Base-by-base conservation (phyloP, 139 green algal species). In the Mesotaenium endlicherianum region DNA sequence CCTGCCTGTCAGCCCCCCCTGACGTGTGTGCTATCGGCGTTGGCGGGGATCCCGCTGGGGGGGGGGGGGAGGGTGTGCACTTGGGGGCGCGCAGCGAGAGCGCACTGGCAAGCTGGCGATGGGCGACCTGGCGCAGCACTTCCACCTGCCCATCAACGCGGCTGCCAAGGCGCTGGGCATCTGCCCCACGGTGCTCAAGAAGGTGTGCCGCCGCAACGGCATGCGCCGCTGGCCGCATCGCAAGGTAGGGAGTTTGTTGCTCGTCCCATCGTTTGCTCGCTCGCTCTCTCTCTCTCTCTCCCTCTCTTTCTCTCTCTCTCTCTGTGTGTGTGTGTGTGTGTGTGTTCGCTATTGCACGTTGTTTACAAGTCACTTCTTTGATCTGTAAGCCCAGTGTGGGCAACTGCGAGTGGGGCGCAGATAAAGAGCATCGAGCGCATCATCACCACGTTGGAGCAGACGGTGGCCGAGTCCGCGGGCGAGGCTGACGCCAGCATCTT, bases 111-210 rank as follows among this genome's bases (percentile, higher is more conserved):
- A 82, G 41, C 80, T 87, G n/a, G n/a, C 34, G 34, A 26, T 84
- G 72, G 49, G 17, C 2, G 81, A 88, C 67, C 60, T 88, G 3
- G 50, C 78, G 6, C n/a, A 55, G 40, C 80, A 88, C 58, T 89
- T 89, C 53, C 84, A 89, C 72, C 84, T 89, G 70, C 84, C 84
- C n/a, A 89, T 90, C 42, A 86, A 77, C 41, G 55, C 45, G 17
- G 84, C 84, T 41, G 83, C 83, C 20, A 42, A 89, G 82, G 38
- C 8, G 34, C 84, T 89, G 36, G 83, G 83, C 43, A 89, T 89
- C 43, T 88, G 84, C 55, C 69, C 83, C 5, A 89, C 84, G 0
- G 83, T 89, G 5, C 67, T 89, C 34, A 89, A 89, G 70, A 90
- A 86, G 60, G 38, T 77, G 20, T 89, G 84, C 82, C 45, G 84